These are phyloP conservation scores for Cnidoscolus chayamansa DNA, from an alignment of 441 rosid genomes.

Conservation along the genomic window DNA sequence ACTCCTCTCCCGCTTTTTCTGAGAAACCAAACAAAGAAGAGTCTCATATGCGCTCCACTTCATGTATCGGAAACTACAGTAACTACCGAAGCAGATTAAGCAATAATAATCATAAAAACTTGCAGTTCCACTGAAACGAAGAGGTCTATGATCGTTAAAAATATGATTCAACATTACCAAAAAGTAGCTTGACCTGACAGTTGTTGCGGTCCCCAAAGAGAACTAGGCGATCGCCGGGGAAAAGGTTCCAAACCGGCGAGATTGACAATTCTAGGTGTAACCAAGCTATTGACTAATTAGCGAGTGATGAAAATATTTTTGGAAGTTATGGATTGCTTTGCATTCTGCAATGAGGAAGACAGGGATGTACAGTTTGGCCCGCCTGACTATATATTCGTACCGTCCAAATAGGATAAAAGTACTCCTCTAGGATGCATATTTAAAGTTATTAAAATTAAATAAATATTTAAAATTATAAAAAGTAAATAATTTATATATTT, in stretches of 20 bases:
- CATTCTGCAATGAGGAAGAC: not conserved
- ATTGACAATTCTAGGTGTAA: not conserved
- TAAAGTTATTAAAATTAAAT: too few relatives aligned
- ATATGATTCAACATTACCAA: conserved; percentile 5
- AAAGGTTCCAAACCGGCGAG: not conserved
- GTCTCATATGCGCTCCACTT: not conserved
- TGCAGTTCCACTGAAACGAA: not conserved
- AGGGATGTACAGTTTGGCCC: not conserved
- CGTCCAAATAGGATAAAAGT: not conserved
- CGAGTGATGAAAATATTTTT: not conserved
- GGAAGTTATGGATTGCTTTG: not conserved
- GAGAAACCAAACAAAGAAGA: not conserved
- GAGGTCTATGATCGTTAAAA: not conserved
- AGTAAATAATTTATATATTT: too few relatives aligned
- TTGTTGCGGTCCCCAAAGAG: not conserved
- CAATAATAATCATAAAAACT: not conserved
- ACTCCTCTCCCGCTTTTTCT: not conserved
- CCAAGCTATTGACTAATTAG: not conserved
- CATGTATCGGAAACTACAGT: too few relatives aligned
- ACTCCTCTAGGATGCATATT: not conserved
- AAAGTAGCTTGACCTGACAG: not conserved
- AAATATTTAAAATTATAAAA: too few relatives aligned
- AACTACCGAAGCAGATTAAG: not conserved
- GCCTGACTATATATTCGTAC: too few relatives aligned
- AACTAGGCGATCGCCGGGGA: not conserved